These are phyloP conservation scores for Chalciporus piperatoides DNA, from an alignment of 1,284 basidiomycete genomes.

Conservation along the genomic window DNA sequence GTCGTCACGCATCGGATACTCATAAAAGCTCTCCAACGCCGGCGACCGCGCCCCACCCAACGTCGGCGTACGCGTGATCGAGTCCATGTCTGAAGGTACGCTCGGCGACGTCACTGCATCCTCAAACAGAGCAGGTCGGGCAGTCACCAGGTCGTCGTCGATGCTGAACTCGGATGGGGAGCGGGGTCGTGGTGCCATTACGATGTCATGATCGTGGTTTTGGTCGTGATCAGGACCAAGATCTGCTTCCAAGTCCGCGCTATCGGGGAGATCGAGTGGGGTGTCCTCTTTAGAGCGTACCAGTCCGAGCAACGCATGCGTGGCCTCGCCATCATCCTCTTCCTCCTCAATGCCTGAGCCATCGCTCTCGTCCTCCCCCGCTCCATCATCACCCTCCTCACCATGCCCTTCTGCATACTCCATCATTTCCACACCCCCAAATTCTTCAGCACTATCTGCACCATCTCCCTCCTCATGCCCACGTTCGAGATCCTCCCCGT, in stretches of 20 bases:
- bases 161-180: constrained; percentile 10
- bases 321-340: constrained; percentile 27
- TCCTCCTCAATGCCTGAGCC: constrained; percentile 20
- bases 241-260: not conserved
- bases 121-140: constrained; percentile 7
- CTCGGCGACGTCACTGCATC: constrained; percentile 23
- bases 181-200: constrained; percentile 2
- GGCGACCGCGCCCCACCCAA: constrained; percentile 24
- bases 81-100: constrained; percentile 30
- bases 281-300: constrained; percentile 7
- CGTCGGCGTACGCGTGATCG: constrained; percentile 27
- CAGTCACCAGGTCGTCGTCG: constrained; percentile 1
- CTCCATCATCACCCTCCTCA: constrained; percentile 1
- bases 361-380: constrained; percentile 12
- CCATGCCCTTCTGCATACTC: constrained; percentile 13
- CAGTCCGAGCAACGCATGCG: constrained; percentile 28
- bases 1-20: constrained; percentile 23
- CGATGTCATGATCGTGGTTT: not conserved
- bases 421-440: constrained; percentile 18
- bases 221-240: not conserved
- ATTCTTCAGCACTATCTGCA: constrained; percentile 28
- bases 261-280: not conserved
- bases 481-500: constrained; percentile 10
- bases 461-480: constrained; percentile 21
- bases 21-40: constrained; percentile 28